Evolutionary conservation across 208 protist species (phyloP).

Genomic region (Leishmania amazonensis): DNA sequence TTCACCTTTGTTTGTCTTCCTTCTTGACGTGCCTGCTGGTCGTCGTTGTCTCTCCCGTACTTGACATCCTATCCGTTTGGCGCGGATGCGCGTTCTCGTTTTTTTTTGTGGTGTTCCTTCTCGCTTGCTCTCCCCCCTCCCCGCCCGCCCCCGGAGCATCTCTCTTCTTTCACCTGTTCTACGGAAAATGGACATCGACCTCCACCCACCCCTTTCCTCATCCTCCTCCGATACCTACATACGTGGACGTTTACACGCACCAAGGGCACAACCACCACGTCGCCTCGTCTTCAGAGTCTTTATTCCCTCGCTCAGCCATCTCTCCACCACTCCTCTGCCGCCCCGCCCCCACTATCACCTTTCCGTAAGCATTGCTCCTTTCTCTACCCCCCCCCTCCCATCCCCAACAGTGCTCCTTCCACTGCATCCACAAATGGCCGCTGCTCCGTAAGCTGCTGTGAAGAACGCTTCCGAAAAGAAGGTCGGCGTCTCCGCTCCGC

Average conservation of each 20-base stretch:
- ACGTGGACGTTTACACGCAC: neutral
- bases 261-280: neutral
- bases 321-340: neutral
- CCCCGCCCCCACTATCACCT: neutral
- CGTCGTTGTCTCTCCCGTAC: neutral
- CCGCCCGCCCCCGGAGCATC: neutral
- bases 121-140: neutral
- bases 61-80: neutral
- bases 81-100: neutral
- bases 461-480: slow-evolving; percentile 35
- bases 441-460: slow-evolving; percentile 12
- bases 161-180: neutral
- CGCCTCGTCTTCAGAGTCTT: neutral
- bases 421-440: neutral
- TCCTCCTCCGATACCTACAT: neutral
- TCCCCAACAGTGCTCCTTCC: neutral
- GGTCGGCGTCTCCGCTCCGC: neutral
- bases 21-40: neutral
- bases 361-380: neutral
- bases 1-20: neutral
- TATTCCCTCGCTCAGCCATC: neutral
- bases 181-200: neutral
- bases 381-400: neutral
- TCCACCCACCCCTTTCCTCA: neutral
- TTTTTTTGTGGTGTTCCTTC: neutral